phyloP scores from a whole-genome alignment of 495 filamentous ascomycete genomes.

The Parmelia sp. region DNA sequence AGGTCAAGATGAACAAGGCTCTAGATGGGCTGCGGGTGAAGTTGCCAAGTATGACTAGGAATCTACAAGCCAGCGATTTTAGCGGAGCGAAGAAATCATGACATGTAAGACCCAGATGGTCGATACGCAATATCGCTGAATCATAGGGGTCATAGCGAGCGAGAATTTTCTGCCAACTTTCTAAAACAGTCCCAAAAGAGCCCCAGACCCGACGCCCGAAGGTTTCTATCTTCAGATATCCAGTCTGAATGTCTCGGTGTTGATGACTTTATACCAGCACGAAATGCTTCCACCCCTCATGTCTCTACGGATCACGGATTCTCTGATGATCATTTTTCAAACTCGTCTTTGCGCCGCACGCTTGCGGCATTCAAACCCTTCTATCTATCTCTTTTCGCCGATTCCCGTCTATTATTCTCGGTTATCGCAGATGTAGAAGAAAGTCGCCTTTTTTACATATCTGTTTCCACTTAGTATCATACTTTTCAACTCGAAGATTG shows the following conservation, averaged over 20 bases:
- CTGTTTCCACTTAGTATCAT: background rate
- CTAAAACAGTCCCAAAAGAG: background rate
- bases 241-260: no score
- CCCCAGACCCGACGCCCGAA: no score
- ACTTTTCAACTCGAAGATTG: background rate
- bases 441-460: background rate
- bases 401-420: no score
- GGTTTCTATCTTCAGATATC: no score
- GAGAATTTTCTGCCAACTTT: background rate
- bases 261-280: no score
- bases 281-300: no score
- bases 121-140: background rate
- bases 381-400: no score
- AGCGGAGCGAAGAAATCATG: constrained; percentile 40
- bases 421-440: no score
- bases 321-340: no score
- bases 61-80: constrained; percentile 93
- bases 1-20: constrained; percentile 84
- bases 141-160: background rate
- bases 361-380: no score
- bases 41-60: constrained; percentile 89
- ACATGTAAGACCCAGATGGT: background rate
- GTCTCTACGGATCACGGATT: no score
- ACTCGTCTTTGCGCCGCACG: no score
- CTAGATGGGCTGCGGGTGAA: constrained; percentile 79